These are phyloP conservation scores for Paramecium tetraurelia DNA, from an alignment of 73 alveolate genomes.

Conservation along the genomic window DNA sequence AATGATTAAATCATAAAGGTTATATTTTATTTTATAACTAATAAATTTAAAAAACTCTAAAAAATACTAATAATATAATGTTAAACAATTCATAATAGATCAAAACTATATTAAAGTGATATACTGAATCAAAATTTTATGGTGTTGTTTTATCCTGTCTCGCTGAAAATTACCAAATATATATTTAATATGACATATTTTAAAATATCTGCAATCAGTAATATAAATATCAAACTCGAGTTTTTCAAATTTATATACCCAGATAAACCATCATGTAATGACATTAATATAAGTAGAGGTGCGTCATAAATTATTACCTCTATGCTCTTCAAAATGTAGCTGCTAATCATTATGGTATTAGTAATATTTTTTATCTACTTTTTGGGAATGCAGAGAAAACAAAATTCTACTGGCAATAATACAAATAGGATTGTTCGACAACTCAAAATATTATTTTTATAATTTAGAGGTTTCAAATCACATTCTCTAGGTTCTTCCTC, in stretches of 20 bases:
- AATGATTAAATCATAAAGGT: neutral
- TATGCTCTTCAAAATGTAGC: conserved; percentile 9
- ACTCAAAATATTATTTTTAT: neutral
- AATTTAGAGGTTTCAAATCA: conserved; percentile 20
- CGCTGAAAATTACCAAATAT: conserved; percentile 28
- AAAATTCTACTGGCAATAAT: conserved; percentile 17
- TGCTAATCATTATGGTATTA: neutral
- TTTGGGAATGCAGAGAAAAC: neutral
- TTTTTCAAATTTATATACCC: neutral
- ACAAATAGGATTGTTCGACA: neutral
- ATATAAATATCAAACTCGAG: neutral
- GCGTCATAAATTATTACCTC: conserved; percentile 2
- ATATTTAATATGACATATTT: conserved; percentile 20
- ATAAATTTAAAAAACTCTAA: neutral
- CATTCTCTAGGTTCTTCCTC: neutral
- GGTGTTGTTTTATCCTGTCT: neutral
- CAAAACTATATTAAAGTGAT: neutral
- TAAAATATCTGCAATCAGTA: neutral
- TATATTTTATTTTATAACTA: neutral
- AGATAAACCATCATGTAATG: too few species aligned
- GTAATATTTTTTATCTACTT: neutral
- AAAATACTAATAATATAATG: neutral
- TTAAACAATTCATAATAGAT: neutral
- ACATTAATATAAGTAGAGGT: neutral
- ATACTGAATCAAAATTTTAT: neutral